These are phyloP conservation scores for Daldinia eschscholtzii DNA, from an alignment of 2,329 filamentous ascomycete species.

Conservation along the genomic window DNA sequence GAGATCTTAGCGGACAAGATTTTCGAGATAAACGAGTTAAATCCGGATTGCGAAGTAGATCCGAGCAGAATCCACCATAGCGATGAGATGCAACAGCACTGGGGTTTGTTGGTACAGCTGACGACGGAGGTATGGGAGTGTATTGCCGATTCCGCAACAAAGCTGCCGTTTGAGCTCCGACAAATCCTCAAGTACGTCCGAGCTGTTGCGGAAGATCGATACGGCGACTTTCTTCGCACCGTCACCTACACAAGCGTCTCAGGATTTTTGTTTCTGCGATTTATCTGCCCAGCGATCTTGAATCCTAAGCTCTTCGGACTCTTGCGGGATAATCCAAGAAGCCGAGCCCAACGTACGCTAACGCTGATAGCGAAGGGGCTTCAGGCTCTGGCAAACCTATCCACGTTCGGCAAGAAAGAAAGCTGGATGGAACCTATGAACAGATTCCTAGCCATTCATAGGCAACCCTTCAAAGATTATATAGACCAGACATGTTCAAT, in stretches of 20 bases:
- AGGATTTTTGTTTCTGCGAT: constrained; percentile 92
- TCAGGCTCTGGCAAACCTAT: constrained; percentile 90
- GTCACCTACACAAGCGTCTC: constrained; percentile 95
- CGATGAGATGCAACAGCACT: constrained; percentile 85
- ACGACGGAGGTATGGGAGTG: constrained; percentile 89
- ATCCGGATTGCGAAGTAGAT: constrained; percentile 95
- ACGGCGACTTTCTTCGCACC: constrained; percentile 90
- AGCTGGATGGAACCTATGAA: constrained; percentile 99
- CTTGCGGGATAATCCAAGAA: constrained; percentile 83
- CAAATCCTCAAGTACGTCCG: constrained; percentile 91
- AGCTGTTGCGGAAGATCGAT: constrained; percentile 92
- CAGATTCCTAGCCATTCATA: constrained; percentile 80
- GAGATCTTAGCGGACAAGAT: constrained; percentile 89
- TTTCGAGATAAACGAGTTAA: constrained; percentile 87
- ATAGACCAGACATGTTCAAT: constrained; percentile 90
- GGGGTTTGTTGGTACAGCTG: constrained; percentile 79
- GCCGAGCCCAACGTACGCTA: constrained; percentile 85
- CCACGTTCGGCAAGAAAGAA: constrained; percentile 92
- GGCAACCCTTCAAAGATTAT: constrained; percentile 85
- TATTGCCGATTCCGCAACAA: constrained; percentile 79
- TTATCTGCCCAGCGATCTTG: constrained; percentile 95
- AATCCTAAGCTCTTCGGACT: constrained; percentile 95
- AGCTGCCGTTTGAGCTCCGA: constrained; percentile 84
- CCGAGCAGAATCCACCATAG: constrained; percentile 77
- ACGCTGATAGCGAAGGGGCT: constrained; percentile 93